These are phyloP conservation scores for Fraxinus xanthoxyloides DNA, from an alignment of 305 asterid genomes.

Conservation along the genomic window DNA sequence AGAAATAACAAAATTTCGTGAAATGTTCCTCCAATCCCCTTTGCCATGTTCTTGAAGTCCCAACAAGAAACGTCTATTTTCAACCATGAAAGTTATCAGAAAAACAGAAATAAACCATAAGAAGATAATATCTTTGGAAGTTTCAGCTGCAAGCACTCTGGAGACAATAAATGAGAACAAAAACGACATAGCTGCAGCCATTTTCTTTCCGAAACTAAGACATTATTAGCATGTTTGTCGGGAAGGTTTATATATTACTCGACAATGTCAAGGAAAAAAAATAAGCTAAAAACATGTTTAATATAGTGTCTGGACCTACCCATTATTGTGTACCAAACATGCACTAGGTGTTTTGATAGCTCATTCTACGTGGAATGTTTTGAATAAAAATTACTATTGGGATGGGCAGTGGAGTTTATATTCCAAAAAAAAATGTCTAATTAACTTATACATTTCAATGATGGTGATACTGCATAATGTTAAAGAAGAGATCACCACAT, in stretches of 20 bases:
- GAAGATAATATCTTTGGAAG: neutral
- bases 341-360: neutral
- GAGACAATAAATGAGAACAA: neutral
- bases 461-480: neutral
- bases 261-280: neutral
- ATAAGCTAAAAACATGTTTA: neutral
- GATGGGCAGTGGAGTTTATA: neutral
- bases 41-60: constrained; percentile 57
- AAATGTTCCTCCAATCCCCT: constrained; percentile 64
- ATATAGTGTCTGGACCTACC: neutral
- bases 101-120: neutral
- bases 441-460: neutral
- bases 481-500: neutral
- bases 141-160: neutral
- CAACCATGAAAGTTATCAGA: neutral
- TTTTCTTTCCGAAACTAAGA: neutral
- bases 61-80: constrained; percentile 43
- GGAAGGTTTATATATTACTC: neutral
- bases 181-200: neutral
- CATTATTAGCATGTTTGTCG: neutral
- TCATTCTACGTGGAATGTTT: too few relatives aligned
- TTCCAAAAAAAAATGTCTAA: neutral
- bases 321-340: neutral
- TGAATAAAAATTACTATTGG: neutral
- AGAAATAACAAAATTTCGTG: constrained; percentile 44